Conservation (phyloP, 148 eudicot species). For the Fagopyrum esculentum region DNA sequence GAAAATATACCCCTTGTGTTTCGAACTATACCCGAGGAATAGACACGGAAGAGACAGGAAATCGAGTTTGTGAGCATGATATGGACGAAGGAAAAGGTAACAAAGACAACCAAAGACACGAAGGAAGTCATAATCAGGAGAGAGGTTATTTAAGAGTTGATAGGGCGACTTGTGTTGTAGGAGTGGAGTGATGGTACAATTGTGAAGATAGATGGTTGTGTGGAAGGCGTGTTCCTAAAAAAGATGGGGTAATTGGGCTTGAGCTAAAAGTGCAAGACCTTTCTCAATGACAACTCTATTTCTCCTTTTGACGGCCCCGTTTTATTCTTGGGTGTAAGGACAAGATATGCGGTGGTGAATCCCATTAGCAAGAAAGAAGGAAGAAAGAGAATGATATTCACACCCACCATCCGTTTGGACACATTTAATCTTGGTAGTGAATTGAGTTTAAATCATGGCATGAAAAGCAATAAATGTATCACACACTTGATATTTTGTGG, state of each 20-base stretch:
- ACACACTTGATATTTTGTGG: no score
- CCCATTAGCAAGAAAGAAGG: neutral
- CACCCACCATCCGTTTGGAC: neutral
- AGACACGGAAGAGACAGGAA: neutral
- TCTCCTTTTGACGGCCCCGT: neutral
- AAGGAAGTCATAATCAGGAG: neutral
- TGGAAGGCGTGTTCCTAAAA: neutral
- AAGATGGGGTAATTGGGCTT: neutral
- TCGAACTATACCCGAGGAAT: neutral
- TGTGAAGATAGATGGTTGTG: neutral
- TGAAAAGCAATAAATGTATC: no score
- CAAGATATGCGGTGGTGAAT: neutral
- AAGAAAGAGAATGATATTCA: neutral
- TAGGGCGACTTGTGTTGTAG: neutral
- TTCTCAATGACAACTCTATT: neutral
- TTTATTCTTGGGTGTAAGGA: neutral
- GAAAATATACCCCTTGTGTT: neutral
- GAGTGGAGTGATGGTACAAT: neutral
- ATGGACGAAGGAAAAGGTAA: neutral
- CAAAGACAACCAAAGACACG: neutral
- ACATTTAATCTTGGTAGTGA: no score
- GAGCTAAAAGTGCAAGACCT: neutral
- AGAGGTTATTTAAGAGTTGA: no score
- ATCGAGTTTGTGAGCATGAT: neutral
- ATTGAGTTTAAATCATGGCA: no score